Evolutionary conservation across 495 filamentous ascomycete species (phyloP), one percentile per base, ranked within the genome.

Genomic region (Aspergillus funiculosus): DNA sequence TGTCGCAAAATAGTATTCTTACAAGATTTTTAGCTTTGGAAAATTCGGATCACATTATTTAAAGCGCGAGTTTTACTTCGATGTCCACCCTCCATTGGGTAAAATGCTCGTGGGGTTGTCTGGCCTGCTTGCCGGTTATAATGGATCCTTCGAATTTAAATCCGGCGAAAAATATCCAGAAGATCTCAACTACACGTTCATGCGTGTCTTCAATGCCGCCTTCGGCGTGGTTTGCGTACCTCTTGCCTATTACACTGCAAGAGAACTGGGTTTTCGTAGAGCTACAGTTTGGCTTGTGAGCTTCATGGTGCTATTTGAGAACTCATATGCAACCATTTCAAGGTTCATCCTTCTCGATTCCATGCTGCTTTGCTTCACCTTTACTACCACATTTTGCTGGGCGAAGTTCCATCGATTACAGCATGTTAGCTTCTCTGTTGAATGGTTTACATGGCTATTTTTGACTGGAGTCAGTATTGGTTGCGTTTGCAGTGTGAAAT

Each of bases 131-230:
- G 92, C 92, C 26, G 91, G 91, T 39, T 98, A 98, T 74, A 98
- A 98, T 77, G 92, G 92, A 25, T 95, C 94, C 1, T 98, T 98
- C 69, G 94, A 97, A 65, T 98, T 98, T 80, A 98, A 98, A 64
- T 96, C 91, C 18, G 92, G 92, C 56, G 92, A 97, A 63, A 86
- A 76, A 32, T 98, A 98, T 59, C 92, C 92, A 1, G 77, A 81
- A 51, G 89, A 96, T 57, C 73, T 98, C 59, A 85, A 98, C 73
- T 98, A 96, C 64, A 94, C 90, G 48, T 95, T 95, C 62, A 98
- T 98, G 92, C 84, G 92, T 51, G 76, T 92, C 25, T 98, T 98
- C 80, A 98, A 98, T 69, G 82, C 92, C 44, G 78, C 87, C 37
- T 98, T 95, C 67, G 92, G 92, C 29, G 89, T 87, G 40, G 73